Conservation (phyloP, 192 early-diverging fungal species). For the Coemansia sp. region DNA sequence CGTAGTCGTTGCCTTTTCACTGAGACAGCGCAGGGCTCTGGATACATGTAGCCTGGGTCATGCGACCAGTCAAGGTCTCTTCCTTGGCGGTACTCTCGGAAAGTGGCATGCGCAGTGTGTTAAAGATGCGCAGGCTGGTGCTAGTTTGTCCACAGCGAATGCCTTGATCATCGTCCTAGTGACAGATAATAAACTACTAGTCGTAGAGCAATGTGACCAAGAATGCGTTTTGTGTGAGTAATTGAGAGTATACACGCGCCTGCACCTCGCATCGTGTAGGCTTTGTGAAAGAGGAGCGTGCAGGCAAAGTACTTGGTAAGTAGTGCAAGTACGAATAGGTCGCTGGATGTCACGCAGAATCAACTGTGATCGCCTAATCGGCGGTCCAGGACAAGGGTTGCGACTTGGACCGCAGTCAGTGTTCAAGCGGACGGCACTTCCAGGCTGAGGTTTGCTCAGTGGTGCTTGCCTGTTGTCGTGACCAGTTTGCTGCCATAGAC, state of each 20-base stretch:
- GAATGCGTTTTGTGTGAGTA: constrained; percentile 70
- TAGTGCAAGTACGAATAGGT: constrained; percentile 83
- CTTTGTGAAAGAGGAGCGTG: constrained; percentile 92
- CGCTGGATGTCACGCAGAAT: too few species aligned
- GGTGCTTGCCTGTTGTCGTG: constrained; percentile 59
- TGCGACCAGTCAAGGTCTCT: constrained; percentile 82
- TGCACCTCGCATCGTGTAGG: constrained; percentile 79
- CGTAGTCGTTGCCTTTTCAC: constrained; percentile 75
- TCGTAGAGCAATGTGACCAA: too few species aligned
- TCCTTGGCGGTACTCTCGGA: constrained; percentile 94
- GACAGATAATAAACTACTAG: constrained; percentile 78
- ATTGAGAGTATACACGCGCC: constrained; percentile 90
- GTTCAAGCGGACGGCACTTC: constrained; percentile 79
- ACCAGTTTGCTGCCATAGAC: constrained; percentile 47
- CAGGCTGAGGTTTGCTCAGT: constrained; percentile 87
- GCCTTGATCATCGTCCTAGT: constrained; percentile 98
- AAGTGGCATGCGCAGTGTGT: constrained; percentile 86
- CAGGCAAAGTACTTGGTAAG: constrained; percentile 78
- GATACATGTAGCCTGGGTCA: constrained; percentile 88
- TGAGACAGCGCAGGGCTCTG: constrained; percentile 78
- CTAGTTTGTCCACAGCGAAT: constrained; percentile 76
- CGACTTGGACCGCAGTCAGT: constrained; percentile 93
- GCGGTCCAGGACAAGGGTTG: too few species aligned
- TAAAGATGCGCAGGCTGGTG: constrained; percentile 70
- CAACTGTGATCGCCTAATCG: too few species aligned